Conservation (phyloP, 176 grass and related monocot species). For the Hordeum marinum region DNA sequence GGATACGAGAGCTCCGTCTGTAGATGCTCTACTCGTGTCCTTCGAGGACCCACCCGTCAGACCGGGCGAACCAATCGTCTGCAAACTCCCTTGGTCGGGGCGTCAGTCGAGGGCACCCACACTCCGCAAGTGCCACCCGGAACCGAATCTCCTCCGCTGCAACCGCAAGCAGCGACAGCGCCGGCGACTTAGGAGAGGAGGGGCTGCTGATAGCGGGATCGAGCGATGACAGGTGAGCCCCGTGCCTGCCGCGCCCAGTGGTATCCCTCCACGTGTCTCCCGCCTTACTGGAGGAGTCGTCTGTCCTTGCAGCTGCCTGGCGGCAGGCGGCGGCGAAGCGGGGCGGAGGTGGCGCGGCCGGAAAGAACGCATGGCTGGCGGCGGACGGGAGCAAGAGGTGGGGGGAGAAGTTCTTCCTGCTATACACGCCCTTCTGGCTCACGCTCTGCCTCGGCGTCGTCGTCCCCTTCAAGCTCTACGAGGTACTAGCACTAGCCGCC, state of each 20-base stretch:
- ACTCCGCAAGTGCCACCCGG: background rate
- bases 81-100: background rate
- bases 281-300: background rate
- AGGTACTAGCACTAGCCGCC: constrained; percentile 24
- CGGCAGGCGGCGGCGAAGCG: constrained; percentile 5
- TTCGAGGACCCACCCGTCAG: too few species aligned
- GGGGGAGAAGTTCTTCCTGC: constrained; percentile 84
- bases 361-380: constrained; percentile 51
- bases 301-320: constrained; percentile 7
- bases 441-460: constrained; percentile 84
- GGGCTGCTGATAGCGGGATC: background rate
- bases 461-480: constrained; percentile 93
- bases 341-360: background rate
- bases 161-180: background rate
- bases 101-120: background rate
- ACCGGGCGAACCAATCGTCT: background rate
- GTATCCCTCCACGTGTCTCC: background rate
- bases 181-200: background rate
- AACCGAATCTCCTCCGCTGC: background rate
- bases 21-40: too few species aligned
- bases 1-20: too few species aligned
- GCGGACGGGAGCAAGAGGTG: constrained; percentile 83
- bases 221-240: constrained; percentile 39
- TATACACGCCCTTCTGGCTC: constrained; percentile 94
- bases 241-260: background rate